Evolutionary conservation across 352 stramenopile species (phyloP), one percentile per base, ranked within the genome.

Genomic region (Pythium rishiriense): DNA sequence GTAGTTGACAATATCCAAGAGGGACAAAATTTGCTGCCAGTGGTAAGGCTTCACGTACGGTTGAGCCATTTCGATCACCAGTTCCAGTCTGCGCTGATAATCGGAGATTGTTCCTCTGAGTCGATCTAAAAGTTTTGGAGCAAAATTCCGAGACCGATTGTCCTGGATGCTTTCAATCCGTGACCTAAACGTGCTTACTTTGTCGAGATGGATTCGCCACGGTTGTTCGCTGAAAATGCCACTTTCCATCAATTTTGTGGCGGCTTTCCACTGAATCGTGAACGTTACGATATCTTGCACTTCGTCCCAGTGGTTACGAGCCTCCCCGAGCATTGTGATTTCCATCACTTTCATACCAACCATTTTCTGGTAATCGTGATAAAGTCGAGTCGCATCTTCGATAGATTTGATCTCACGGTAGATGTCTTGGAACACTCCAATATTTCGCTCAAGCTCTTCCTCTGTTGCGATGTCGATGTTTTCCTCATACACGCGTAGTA

Each of bases 321-420:
- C 73, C 41, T 87, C 75, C 4, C 35, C 60, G 0, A 92, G 62
- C 45, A 80, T 62, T 12, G 68, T 68, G n/a, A 88, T 78, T 10
- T 88, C 81, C 1, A 76, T 76, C 14, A 83, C 67, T 39, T 90
- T 88, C 26, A 90, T 67, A 7, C 79, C 79, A 11, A 90, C 79
- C 72, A 90, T 86, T 45, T 71, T 70, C 46, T 92, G 81, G 47
- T 90, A 92, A 17, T 86, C 78, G 62, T 87, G 74, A 37, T 90
- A 92, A n/a, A 88, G 50, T 28, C 58, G 67, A 4, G 75, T 76
- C 5, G 83, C 72, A 28, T 85, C 78, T 52, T 79, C 70, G 31
- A 90, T 90, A 9, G 60, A 52, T 31, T 65, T 31, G 12, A 90
- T 64, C 24, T 92, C 81, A 5, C 67, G 58, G 4, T 69, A 60